Base-by-base conservation (phyloP, 768 basidiomycete species). In the Cyathus striatus region DNA sequence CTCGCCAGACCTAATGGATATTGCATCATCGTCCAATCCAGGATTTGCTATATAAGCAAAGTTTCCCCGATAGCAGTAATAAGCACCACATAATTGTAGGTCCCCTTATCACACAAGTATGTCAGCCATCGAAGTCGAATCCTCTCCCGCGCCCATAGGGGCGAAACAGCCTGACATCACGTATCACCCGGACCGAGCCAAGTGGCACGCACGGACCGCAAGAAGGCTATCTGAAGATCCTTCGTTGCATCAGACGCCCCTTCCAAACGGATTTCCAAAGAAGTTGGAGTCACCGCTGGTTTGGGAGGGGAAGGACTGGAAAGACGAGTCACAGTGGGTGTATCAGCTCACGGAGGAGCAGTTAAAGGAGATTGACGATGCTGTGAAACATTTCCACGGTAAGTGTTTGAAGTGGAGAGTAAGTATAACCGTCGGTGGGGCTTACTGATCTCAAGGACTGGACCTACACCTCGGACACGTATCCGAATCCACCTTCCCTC, bases 261-360 rank as follows among this genome's bases (percentile, higher is more conserved):
- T 72, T 3, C 68, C 68, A 2, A 47, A 48, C 14, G 65, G 69
- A 0, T 72, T 67, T 44, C 69, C 69, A 0, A 43, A 44, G 27
- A 62, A 59, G 35, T 40, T 68, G 9, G 50, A 61, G 5, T 65
- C 64, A 1, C 62, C 65, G 1, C 53, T 70, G 6, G 69, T 69
- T 16, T 72, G 69, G 69, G 66, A 72, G 53, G 67, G 69, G 2
- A 64, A 62, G 18, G 68, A 72, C 43, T 72, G 63, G 62, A 59
- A 57, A 20, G 57, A 59, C 33, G 66, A 69, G 41, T 59, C 59
- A 24, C 58, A 69, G 45, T 71, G 68, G 66, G 68, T 67, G 4
- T 67, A 63, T 45, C 53, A 60, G 1, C 55, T 71, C 12, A 59
- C 46, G 14, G 20, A 47, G 1, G 51, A 45, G 5, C 56, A 70